Base-by-base conservation (phyloP, 2,329 filamentous ascomycete species). In the Aquanectria penicillioides region DNA sequence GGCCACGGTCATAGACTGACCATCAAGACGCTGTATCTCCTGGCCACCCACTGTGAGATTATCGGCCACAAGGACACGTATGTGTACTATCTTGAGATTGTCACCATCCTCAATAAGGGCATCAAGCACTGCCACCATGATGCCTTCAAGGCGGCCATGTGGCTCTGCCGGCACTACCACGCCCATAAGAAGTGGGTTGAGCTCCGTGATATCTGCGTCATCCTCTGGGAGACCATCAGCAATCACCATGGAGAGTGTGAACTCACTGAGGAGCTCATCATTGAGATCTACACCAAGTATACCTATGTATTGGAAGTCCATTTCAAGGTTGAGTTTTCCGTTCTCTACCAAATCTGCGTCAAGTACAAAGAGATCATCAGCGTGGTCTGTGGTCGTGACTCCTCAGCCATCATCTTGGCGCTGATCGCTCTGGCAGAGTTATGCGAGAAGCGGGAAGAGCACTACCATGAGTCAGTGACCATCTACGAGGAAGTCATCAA, bases 321-420 rank as follows among this genome's bases (percentile, higher is more conserved):
- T 18, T 73, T 74, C 54, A 77, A 77, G 59, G 77, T 75, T 3
- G 77, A 80, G 48, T 77, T 80, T 59, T 73, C 74, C 2, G 71
- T 67, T 3, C 57, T 69, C 13, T 80, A 83, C 62, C 74, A 81
- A 65, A 71, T 84, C 18, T 75, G 80, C 0, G 74, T 78, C 5
- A 77, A 83, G 67, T 83, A 83, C 63, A 79, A 80, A 55, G 77
- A 80, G 57, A 77, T 78, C 0, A 79, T 80, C 8, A 75, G 73
- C 26, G 76, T 73, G 25, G 68, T 78, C 28, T 75, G 74, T 63
- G 73, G 78, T 22, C 51, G 55, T 20, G 57, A 68, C 7, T 66
- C 66, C 4, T 65, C 65, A 13, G 66, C 72, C 20, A 67, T 72
- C 17, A 64, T 75, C 40, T 61, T 69, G 29, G 75, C 76, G 5